phyloP scores from a whole-genome alignment of 1,139 yeast genomes.

The Pneumocystis sp. region DNA sequence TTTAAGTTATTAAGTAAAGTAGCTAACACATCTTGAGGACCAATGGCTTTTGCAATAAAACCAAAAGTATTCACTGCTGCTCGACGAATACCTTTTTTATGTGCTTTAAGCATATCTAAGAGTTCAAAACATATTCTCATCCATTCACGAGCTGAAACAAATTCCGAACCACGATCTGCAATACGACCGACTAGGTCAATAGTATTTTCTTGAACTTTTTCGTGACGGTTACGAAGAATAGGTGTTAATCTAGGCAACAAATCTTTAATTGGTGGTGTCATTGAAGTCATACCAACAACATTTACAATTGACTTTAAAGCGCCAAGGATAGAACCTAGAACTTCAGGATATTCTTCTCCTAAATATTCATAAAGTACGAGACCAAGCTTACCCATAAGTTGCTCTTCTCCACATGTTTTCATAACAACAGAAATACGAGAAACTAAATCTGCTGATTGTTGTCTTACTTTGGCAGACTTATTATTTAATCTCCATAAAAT shows the following conservation, averaged over 20 bases:
- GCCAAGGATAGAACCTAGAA: constrained; percentile 65
- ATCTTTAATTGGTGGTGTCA: constrained; percentile 77
- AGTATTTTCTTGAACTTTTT: constrained; percentile 77
- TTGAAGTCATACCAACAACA: constrained; percentile 39
- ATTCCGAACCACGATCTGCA: constrained; percentile 72
- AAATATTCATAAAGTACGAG: constrained; percentile 74
- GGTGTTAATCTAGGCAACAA: constrained; percentile 82
- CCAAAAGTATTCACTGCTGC: constrained; percentile 92
- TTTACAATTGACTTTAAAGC: constrained; percentile 46
- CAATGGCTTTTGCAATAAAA: constrained; percentile 76
- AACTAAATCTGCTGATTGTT: constrained; percentile 74
- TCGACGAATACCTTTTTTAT: constrained; percentile 60
- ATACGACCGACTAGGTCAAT: constrained; percentile 69
- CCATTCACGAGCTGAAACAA: constrained; percentile 90
- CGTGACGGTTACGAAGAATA: constrained; percentile 76
- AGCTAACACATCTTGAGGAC: constrained; percentile 88
- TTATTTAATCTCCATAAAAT: constrained; percentile 61
- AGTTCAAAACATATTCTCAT: constrained; percentile 90
- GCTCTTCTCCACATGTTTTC: constrained; percentile 50
- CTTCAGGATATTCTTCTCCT: constrained; percentile 93
- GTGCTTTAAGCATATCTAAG: constrained; percentile 74
- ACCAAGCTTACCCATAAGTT: constrained; percentile 50
- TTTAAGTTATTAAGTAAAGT: constrained; percentile 69
- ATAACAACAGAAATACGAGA: constrained; percentile 53
- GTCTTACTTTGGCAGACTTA: constrained; percentile 57